Evolutionary conservation across 2,329 filamentous ascomycete genomes (phyloP).

Genomic region (Basipetospora sp.): DNA sequence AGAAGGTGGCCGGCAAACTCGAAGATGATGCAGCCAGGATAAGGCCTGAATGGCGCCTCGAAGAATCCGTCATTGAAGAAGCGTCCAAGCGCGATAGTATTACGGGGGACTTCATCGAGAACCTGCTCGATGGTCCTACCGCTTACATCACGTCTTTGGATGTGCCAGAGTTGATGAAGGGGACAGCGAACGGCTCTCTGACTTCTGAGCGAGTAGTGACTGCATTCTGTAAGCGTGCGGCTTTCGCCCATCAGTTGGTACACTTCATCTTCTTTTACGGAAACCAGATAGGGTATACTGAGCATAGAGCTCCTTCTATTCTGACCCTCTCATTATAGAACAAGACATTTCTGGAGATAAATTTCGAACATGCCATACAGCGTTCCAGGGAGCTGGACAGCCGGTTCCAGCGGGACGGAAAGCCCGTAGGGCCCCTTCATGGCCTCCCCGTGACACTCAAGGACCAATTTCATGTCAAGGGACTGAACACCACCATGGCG

Average conservation of each 20-base stretch:
- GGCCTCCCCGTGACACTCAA: conserved; percentile 41
- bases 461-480: conserved; percentile 47
- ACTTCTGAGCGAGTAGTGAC: conserved; percentile 6
- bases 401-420: conserved; percentile 22
- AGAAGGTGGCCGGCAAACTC: not conserved
- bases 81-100: not conserved
- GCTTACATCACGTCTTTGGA: not conserved
- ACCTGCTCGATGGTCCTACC: not conserved
- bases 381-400: conserved; percentile 31
- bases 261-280: too few relatives aligned
- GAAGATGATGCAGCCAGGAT: not conserved
- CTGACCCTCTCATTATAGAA: conserved; percentile 1
- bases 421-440: conserved; percentile 43
- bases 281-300: not conserved
- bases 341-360: conserved; percentile 24
- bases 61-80: not conserved
- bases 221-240: conserved; percentile 8
- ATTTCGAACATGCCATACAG: conserved; percentile 32
- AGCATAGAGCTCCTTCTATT: not conserved
- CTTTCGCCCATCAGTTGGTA: conserved; percentile 9
- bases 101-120: conserved; percentile 2
- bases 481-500: conserved; percentile 41
- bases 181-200: not conserved
- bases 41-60: not conserved
- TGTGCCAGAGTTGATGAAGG: not conserved